Evolutionary conservation across 139 green algal species (phyloP).

Genomic region (Chlorella sp.): DNA sequence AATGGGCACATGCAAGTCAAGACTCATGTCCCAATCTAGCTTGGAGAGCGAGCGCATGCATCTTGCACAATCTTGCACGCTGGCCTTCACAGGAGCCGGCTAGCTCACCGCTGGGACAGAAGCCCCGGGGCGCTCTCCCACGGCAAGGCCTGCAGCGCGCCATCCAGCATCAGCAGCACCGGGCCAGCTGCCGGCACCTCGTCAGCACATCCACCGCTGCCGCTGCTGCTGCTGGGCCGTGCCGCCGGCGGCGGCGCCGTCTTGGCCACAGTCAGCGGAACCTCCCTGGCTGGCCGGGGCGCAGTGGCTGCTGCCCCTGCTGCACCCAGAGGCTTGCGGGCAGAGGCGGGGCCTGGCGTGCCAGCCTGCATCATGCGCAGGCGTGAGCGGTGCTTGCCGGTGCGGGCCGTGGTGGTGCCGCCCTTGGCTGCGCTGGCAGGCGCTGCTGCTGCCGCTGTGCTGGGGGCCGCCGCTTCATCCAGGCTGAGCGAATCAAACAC

Average conservation of each 20-base stretch:
- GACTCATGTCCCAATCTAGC: no score
- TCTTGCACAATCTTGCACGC: no score
- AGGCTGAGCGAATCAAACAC: conserved; percentile 30
- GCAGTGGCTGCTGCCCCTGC: conserved; percentile 8
- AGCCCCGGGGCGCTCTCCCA: conserved; percentile 77
- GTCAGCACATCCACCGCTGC: neutral
- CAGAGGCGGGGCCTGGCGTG: conserved; percentile 25
- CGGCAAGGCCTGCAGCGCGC: conserved; percentile 70
- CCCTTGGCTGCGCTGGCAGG: neutral
- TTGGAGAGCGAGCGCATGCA: no score
- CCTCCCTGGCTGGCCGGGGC: neutral
- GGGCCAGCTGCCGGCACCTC: conserved; percentile 18
- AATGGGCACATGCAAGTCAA: no score
- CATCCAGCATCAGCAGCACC: conserved; percentile 71
- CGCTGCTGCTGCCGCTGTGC: conserved; percentile 2
- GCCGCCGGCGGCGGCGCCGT: conserved; percentile 6
- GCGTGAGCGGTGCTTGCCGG: conserved; percentile 27
- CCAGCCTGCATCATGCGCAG: conserved; percentile 49
- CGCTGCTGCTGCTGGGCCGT: neutral
- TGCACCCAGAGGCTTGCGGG: conserved; percentile 8
- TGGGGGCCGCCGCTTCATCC: neutral
- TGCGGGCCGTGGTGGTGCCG: neutral
- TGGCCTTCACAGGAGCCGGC: neutral
- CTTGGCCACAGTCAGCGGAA: neutral
- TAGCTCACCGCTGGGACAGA: conserved; percentile 19